These are phyloP conservation scores for Macroventuria anomochaeta DNA, from an alignment of 2,329 filamentous ascomycete genomes.

Conservation along the genomic window DNA sequence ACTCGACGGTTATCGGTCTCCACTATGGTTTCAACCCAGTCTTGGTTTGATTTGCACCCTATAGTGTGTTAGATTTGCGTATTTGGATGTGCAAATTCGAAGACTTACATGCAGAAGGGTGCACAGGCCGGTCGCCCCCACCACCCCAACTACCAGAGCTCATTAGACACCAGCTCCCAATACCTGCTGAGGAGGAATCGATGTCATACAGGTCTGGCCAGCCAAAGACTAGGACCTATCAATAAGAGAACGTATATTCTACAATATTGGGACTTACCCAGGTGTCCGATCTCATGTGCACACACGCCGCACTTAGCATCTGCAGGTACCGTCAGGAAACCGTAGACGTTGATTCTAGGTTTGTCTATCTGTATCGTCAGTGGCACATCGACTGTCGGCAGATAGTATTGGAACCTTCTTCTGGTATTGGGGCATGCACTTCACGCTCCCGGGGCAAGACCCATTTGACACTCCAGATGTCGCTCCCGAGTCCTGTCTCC, in stretches of 20 bases:
- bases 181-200: conserved; percentile 27
- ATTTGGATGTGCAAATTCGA: neutral
- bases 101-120: conserved; percentile 35
- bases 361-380: conserved; percentile 10
- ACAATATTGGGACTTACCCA: conserved; percentile 12
- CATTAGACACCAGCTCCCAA: conserved; percentile 38
- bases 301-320: conserved; percentile 33
- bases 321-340: conserved; percentile 32
- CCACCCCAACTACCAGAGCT: conserved; percentile 29
- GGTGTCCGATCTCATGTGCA: conserved; percentile 34
- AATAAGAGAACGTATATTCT: neutral
- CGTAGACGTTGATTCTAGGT: conserved; percentile 30
- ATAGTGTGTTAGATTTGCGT: neutral
- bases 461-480: conserved; percentile 39
- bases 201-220: conserved; percentile 39
- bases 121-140: conserved; percentile 27
- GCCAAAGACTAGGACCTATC: conserved; percentile 23
- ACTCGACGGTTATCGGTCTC: conserved; percentile 28
- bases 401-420: too few relatives aligned
- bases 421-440: too few relatives aligned
- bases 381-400: neutral
- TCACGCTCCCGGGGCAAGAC: conserved; percentile 21
- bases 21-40: conserved; percentile 25
- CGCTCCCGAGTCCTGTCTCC: conserved; percentile 16
- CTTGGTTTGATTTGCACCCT: conserved; percentile 34